Percentiles rank a stretch among this genome's conserved stretches.
Evolutionary conservation across 192 early-diverging fungal species (phyloP).

Genomic region (Coemansia sp.): DNA sequence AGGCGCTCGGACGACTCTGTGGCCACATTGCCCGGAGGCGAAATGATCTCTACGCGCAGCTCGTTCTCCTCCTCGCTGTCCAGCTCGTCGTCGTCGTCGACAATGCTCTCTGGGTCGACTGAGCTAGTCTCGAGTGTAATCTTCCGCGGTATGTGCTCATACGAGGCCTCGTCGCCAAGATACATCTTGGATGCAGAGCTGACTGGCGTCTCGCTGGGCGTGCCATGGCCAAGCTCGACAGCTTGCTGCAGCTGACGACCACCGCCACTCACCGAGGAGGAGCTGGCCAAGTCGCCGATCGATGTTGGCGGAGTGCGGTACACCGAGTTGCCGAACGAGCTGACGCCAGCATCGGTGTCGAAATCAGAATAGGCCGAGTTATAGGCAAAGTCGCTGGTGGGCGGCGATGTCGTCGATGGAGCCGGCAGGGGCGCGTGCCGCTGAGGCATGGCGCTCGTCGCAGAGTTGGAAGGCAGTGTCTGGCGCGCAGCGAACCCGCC

Average conservation of each 20-base stretch:
- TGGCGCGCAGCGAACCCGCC: slow-evolving; percentile 12
- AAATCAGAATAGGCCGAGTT: slow-evolving; percentile 42
- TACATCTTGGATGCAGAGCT: slow-evolving; percentile 51
- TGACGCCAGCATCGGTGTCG: slow-evolving; percentile 50
- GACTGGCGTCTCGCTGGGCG: slow-evolving; percentile 40
- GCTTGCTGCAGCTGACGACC: slow-evolving; percentile 2
- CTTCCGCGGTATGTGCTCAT: slow-evolving; percentile 44
- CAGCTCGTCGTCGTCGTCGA: slow-evolving; percentile 24
- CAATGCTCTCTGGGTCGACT: slow-evolving; percentile 47
- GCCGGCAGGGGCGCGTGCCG: neutral
- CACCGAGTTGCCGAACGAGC: slow-evolving; percentile 49
- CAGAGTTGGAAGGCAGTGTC: neutral
- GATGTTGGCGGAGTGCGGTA: slow-evolving; percentile 57
- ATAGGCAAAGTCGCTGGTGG: slow-evolving; percentile 34
- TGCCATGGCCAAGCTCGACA: slow-evolving; percentile 29
- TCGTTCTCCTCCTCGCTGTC: slow-evolving; percentile 44
- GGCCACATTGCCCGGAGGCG: slow-evolving; percentile 51
- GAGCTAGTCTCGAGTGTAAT: slow-evolving; percentile 46
- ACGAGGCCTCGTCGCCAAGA: slow-evolving; percentile 36
- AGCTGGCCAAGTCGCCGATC: slow-evolving; percentile 32
- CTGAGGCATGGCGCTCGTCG: slow-evolving; percentile 10
- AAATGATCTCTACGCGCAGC: slow-evolving; percentile 53
- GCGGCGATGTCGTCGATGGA: slow-evolving; percentile 3
- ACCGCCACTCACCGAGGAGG: slow-evolving; percentile 12
- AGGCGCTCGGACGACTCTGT: slow-evolving; percentile 53